Base-by-base conservation (phyloP, 441 rosid species). In the Eruca vesicaria region DNA sequence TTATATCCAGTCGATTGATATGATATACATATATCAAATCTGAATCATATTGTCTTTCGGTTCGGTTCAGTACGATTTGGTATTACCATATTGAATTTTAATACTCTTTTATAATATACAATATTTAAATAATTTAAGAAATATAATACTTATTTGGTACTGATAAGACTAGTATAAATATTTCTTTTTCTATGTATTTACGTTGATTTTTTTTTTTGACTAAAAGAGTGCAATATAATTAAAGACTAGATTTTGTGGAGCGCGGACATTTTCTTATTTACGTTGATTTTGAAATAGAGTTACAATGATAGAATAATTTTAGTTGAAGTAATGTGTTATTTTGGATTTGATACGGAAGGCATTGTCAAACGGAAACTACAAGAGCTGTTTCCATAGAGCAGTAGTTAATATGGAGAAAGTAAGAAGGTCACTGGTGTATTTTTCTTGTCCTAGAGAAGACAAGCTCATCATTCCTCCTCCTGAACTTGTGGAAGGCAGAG, bases 331-430 rank as follows among this genome's bases (percentile, higher is more conserved):
- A 45, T 45, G 52, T 45, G 52, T 3, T 38, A 58, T 3, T 20
- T 56, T 35, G 53, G 31, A 68, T 72, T 63, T 55, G 6, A 58
- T 58, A 9, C 21, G 55, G 7, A 60, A 86, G 92, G 90, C 92
- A 11, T 56, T 85, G 31, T 77, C 88, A 19, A 86, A 82, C 60
- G 89, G 90, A 65, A 73, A 38, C 50, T 85, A 83, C 82, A 86
- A 76, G 83, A 88, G 92, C 15, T 83, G 86, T 55, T 73, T 83
- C 66, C 88, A 84, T 15, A 82, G 88, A 48, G 90, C 85, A 36
- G 79, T 85, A 48, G 90, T 88, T 28, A 88, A 82, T 62, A 61
- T 65, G 63, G 35, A 66, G 16, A 74, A 16, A 69, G 81, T 74
- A 36, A 81, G 88, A 63, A 78, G 58, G 78, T 88, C 92, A 6